These are phyloP conservation scores for Erodium maritimum DNA, from an alignment of 345 rosid species.

Conservation along the genomic window DNA sequence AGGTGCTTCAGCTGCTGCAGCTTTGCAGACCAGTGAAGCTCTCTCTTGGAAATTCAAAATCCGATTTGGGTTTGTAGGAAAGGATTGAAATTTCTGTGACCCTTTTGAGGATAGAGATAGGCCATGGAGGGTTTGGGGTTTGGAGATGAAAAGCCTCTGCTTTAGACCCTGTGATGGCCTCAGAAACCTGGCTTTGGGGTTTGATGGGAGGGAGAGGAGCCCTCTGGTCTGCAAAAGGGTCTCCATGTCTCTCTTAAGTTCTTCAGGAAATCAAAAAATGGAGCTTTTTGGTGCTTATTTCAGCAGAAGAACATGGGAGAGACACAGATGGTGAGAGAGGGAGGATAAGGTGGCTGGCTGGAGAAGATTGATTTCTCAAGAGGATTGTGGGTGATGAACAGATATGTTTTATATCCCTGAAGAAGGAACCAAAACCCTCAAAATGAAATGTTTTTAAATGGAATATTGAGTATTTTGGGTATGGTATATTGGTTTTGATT, in stretches of 20 bases:
- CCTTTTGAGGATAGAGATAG: conserved; percentile 23
- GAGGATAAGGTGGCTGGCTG: neutral
- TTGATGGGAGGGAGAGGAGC: conserved; percentile 59
- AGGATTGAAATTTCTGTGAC: conserved; percentile 18
- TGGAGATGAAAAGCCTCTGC: conserved; percentile 54
- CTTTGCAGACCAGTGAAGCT: conserved; percentile 54
- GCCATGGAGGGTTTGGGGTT: conserved; percentile 23
- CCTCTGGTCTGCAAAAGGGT: conserved; percentile 63
- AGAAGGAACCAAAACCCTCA: neutral
- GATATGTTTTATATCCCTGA: neutral
- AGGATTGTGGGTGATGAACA: neutral
- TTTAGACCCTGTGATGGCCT: conserved; percentile 59
- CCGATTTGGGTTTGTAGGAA: conserved; percentile 37
- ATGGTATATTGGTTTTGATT: too few species aligned
- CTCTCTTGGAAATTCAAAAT: conserved; percentile 29
- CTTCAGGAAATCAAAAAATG: conserved; percentile 8
- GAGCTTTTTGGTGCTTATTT: neutral
- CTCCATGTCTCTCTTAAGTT: conserved; percentile 41
- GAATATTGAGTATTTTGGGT: neutral
- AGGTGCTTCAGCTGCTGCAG: conserved; percentile 53
- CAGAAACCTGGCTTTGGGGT: conserved; percentile 32
- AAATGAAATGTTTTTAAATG: too few species aligned
- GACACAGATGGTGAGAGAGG: neutral
- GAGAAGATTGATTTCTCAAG: neutral
- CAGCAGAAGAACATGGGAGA: neutral